Base-by-base conservation (phyloP, 352 stramenopile species). In the Globisporangium mamillatum region DNA sequence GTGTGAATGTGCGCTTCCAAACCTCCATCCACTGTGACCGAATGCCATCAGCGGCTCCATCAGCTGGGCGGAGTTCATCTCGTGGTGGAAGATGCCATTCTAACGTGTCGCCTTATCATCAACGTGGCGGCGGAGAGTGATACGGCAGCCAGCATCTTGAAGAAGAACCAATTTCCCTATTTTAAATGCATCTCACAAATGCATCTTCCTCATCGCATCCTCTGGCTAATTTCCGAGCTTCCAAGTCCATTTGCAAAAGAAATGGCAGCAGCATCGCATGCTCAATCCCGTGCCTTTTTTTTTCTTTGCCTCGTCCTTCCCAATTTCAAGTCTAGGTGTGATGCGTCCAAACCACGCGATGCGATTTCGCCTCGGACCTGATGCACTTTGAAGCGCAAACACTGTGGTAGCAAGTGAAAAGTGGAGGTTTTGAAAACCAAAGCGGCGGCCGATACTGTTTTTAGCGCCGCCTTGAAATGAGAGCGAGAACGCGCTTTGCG, bases 71-170 rank as follows among this genome's bases (percentile, higher is more conserved):
- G 84, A 92, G 72, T 92, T 92, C 78, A 90, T 92, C 71, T 70
- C 82, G 63, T 92, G 79, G 82, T 91, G 84, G 84, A 90, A 92
- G 81, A 68, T 84, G 18, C 79, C 82, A 18, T 90, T 89, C 72
- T 91, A 72, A 69, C 8, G 1, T 24, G 36, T 44, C 36, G 10
- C 10, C 18, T 8, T 2, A 22, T 29, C 46, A 25, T 27, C 12
- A 4, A 10, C 12, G 2, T 8, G 41, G 14, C 4, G 16, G 29
- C 29, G 29, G 29, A 32, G 29, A 32, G 2, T n/a, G 16, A 48
- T 48, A 16, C 41, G 3, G 41, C 14, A n/a, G 41, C 36, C 36
- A 16, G 36, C 36, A 44, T 44, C 41, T 48, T n/a, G 41, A n/a
- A 48, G 14, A 48, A 48, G 41, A 48, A 48, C 14, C 14, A 20